Conservation (phyloP, 306 rosid genomes). For the Castanospermum australe region DNA sequence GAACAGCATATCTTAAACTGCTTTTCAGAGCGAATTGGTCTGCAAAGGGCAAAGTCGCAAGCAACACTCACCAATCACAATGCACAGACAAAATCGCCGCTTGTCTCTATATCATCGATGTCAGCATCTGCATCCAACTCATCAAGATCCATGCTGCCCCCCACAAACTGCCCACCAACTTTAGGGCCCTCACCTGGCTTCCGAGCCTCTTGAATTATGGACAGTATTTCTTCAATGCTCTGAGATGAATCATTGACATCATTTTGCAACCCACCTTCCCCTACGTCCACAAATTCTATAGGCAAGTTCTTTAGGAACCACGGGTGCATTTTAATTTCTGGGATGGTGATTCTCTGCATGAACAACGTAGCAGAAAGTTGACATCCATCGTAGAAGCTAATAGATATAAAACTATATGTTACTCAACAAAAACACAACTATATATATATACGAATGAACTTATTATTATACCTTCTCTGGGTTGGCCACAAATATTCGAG, state of each 20-base stretch:
- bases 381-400: background rate
- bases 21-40: constrained; percentile 4
- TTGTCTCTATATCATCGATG: constrained; percentile 80
- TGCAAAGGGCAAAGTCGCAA: constrained; percentile 50
- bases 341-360: constrained; percentile 81
- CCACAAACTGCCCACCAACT: constrained; percentile 60
- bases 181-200: constrained; percentile 53
- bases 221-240: constrained; percentile 59
- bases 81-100: constrained; percentile 94
- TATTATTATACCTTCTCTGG: constrained; percentile 70
- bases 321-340: constrained; percentile 72
- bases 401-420: background rate
- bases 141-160: constrained; percentile 89
- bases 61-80: constrained; percentile 34
- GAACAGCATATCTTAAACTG: constrained; percentile 1
- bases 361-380: background rate
- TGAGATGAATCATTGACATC: constrained; percentile 43
- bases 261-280: constrained; percentile 24
- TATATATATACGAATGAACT: background rate
- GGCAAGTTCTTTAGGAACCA: constrained; percentile 84
- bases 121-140: constrained; percentile 77
- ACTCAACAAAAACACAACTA: background rate
- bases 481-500: constrained; percentile 79
- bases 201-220: constrained; percentile 79
- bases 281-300: constrained; percentile 61